Evolutionary conservation across 2,329 filamentous ascomycete species (phyloP).

Genomic region (Chaetomium sp.): DNA sequence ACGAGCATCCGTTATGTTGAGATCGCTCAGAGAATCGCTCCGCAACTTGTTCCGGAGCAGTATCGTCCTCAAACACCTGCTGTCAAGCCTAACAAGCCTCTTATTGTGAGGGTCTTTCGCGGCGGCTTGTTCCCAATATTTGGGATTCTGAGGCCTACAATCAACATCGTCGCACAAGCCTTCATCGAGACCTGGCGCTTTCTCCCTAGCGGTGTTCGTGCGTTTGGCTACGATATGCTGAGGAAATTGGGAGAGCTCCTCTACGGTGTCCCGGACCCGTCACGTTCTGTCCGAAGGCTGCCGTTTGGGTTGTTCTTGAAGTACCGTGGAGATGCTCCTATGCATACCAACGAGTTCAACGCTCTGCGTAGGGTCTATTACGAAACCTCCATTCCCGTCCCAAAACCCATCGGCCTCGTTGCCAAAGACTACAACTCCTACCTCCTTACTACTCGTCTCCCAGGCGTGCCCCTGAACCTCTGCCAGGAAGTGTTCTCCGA

Average conservation of each 20-base stretch:
- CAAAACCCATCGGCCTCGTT: conserved; percentile 24
- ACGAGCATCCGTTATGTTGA: conserved; percentile 25
- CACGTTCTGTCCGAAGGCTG: conserved; percentile 21
- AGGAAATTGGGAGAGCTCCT: conserved; percentile 16
- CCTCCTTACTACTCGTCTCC: conserved; percentile 23
- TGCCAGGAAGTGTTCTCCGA: conserved; percentile 26
- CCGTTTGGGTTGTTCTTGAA: conserved; percentile 31
- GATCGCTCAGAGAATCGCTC: conserved; percentile 12
- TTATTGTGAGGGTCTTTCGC: not conserved
- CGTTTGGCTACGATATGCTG: conserved; percentile 20
- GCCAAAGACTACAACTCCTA: conserved; percentile 8
- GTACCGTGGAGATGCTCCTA: conserved; percentile 9
- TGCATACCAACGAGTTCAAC: conserved; percentile 26
- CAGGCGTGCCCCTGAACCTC: conserved; percentile 17
- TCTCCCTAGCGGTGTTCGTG: conserved; percentile 15
- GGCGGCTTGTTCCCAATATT: not conserved
- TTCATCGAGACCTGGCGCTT: conserved; percentile 19
- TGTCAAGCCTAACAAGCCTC: not conserved
- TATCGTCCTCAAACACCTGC: not conserved
- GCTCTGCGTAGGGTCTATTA: conserved; percentile 23
- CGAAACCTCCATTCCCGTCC: conserved; percentile 26
- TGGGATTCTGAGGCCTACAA: not conserved
- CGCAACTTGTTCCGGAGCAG: not conserved
- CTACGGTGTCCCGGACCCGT: conserved; percentile 17
- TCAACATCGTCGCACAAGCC: not conserved